Base-by-base conservation (phyloP, 306 rosid species). In the Morella rubra region DNA sequence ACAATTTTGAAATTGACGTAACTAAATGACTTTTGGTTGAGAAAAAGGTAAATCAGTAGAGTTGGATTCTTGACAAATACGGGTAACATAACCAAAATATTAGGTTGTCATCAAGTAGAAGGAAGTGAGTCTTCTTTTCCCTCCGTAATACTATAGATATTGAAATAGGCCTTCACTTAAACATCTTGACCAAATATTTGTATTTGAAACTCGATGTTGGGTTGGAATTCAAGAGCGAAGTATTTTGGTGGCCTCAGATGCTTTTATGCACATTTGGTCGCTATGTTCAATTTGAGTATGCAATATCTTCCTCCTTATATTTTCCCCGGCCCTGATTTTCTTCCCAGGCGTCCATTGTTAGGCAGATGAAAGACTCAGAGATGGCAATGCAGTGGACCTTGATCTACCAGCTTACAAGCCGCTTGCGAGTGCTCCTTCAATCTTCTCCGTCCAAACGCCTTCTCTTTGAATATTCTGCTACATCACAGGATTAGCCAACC, bases 291-390 rank as follows among this genome's bases (percentile, higher is more conserved):
- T 53, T 40, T 50, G 6, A 65, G 58, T 51, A 71, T 60, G 51
- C 22, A 27, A 40, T 32, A 27, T 22, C n/a, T 8, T 41, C 4
- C 11, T 41, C 4, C 11, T 4, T 32, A 32, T 32, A 32, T 32
- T 32, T 37, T 44, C 55, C 44, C 19, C 52, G 52, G 32, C n/a
- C 22, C 1, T 54, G 6, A 54, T 70, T 50, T 55, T 52, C 66
- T 54, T 72, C 53, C 51, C 75, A 95, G 98, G 97, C 97, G 54
- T 85, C 96, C 58, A 79, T 95, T 9, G 84, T 90, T 67, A 85
- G 98, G 84, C 97, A 92, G 79, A 92, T 95, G 97, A 92, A 89
- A 85, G 98, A 90, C 69, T 83, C 93, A 9, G 96, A 89, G 85
- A 95, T 95, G 98, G 97, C 87, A 42, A 88, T 86, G 86, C 97